phyloP scores from a whole-genome alignment of 306 rosid genomes.

The Mimosa pudica region DNA sequence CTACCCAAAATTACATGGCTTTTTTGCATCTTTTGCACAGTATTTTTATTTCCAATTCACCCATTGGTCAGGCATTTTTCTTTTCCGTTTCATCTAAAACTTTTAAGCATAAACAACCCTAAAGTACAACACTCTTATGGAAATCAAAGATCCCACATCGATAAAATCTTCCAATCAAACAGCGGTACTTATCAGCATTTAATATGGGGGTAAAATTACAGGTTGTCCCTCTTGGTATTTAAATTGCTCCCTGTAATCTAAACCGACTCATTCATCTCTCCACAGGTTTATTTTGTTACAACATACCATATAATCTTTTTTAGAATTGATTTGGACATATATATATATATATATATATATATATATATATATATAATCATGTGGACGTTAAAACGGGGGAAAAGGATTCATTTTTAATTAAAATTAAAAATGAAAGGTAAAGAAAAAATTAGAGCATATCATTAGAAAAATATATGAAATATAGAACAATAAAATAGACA shows the following conservation, averaged over 20 bases:
- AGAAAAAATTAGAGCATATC: neutral
- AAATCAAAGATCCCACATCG: neutral
- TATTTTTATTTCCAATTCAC: neutral
- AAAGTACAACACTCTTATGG: neutral
- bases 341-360: neutral
- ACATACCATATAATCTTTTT: neutral
- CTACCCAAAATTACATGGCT: neutral
- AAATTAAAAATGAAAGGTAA: neutral
- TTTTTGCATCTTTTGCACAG: neutral
- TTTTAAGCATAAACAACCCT: neutral
- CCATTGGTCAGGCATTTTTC: neutral
- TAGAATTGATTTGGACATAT: neutral
- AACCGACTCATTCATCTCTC: neutral
- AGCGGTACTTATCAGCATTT: neutral
- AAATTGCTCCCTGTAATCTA: neutral
- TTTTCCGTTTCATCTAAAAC: neutral
- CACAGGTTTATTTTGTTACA: neutral
- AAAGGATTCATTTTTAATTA: neutral
- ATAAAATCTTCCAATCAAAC: neutral
- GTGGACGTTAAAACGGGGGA: neutral
- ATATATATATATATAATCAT: neutral
- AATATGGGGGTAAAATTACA: neutral
- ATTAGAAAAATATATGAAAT: constrained; percentile 4
- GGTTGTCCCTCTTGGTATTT: neutral
- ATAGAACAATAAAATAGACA: constrained; percentile 17